These are phyloP conservation scores for Talaromyces ruber DNA, from an alignment of 495 filamentous ascomycete genomes.

Conservation along the genomic window DNA sequence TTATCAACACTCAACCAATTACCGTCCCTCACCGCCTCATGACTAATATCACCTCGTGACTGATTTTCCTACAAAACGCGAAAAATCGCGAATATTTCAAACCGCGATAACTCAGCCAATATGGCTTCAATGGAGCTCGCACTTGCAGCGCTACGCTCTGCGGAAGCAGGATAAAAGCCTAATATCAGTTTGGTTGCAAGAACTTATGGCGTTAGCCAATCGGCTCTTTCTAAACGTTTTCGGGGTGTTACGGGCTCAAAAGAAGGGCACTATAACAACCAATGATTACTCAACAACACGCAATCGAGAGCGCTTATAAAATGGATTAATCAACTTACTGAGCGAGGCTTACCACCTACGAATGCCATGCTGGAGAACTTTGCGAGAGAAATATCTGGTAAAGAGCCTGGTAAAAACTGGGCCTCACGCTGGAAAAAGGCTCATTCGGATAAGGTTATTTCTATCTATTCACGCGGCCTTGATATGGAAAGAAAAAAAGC, in stretches of 20 bases:
- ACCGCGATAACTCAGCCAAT: not conserved
- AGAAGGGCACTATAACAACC: conserved; percentile 3
- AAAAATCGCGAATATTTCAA: not conserved
- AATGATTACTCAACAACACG: conserved; percentile 2
- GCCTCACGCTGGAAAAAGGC: not conserved
- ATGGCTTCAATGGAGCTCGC: not conserved
- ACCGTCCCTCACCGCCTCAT: too few relatives aligned
- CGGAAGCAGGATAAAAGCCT: not conserved
- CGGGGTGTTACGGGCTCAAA: not conserved
- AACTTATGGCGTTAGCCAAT: not conserved
- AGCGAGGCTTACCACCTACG: not conserved
- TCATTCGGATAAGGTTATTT: not conserved
- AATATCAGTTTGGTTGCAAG: not conserved
- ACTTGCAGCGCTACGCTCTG: not conserved
- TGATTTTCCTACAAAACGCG: not conserved
- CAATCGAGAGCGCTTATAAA: conserved; percentile 5
- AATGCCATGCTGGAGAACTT: not conserved
- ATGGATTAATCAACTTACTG: conserved; percentile 3
- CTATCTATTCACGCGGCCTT: not conserved
- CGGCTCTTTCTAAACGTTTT: not conserved
- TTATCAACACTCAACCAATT: too few relatives aligned
- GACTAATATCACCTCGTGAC: not conserved
- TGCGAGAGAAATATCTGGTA: not conserved
- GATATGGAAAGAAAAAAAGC: too few relatives aligned
- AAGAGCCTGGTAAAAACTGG: not conserved